Conservation (phyloP, 1,284 basidiomycete species). For the Ceratobasidium sp. region DNA sequence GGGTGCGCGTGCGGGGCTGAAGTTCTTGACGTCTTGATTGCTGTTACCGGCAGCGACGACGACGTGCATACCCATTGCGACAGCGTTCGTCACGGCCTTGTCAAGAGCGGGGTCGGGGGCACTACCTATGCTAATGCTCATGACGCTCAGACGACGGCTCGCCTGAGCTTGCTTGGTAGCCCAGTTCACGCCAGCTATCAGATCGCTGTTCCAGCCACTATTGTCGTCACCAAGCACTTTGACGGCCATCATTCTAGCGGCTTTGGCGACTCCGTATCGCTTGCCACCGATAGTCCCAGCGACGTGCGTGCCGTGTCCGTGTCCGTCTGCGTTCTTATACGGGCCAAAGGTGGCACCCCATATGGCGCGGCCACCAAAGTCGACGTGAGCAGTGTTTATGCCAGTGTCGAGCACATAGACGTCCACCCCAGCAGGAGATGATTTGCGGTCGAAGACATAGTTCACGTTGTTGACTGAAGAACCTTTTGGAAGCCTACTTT, state of each 20-base stretch:
- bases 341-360: conserved; percentile 68
- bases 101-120: conserved; percentile 44
- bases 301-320: conserved; percentile 48
- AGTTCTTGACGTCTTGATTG: conserved; percentile 58
- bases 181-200: conserved; percentile 49
- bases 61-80: conserved; percentile 49
- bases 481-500: conserved; percentile 1
- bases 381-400: conserved; percentile 66
- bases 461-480: background rate
- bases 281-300: conserved; percentile 64
- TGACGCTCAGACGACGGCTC: conserved; percentile 47
- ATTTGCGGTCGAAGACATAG: conserved; percentile 24
- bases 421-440: conserved; percentile 66
- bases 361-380: conserved; percentile 69
- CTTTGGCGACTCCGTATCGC: conserved; percentile 96
- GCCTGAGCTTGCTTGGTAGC: conserved; percentile 31
- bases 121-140: conserved; percentile 48
- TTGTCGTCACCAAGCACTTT: conserved; percentile 97
- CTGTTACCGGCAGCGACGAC: conserved; percentile 51
- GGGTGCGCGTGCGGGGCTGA: conserved; percentile 57
- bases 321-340: conserved; percentile 58
- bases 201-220: conserved; percentile 86
- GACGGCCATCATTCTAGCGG: conserved; percentile 92
- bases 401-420: conserved; percentile 62
- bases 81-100: conserved; percentile 45